Evolutionary conservation across 768 basidiomycete genomes (phyloP).

Genomic region (Leccinellum albellum): DNA sequence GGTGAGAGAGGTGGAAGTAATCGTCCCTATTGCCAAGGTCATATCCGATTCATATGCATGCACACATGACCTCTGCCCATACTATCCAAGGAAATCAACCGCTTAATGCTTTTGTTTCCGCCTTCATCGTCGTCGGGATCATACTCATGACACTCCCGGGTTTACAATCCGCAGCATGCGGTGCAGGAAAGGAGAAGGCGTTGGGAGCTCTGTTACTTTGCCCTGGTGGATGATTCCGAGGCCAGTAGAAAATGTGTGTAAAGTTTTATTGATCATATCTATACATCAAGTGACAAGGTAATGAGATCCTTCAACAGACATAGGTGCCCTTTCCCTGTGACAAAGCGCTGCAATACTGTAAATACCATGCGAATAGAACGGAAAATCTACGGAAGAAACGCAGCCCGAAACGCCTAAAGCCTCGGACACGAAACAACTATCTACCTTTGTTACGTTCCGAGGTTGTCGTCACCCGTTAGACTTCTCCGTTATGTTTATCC

Average conservation of each 20-base stretch:
- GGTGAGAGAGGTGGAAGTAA: not conserved
- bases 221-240: not conserved
- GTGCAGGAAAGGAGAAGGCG: not conserved
- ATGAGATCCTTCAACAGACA: not conserved
- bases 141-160: not conserved
- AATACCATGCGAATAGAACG: not conserved
- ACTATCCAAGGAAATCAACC: not conserved
- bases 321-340: not conserved
- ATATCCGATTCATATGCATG: too few relatives aligned
- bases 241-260: not conserved
- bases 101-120: not conserved
- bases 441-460: not conserved
- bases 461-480: not conserved
- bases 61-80: not conserved
- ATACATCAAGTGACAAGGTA: not conserved
- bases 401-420: not conserved
- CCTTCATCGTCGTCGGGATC: not conserved
- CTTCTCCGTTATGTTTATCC: not conserved
- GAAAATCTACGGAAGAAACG: not conserved
- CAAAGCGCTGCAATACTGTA: not conserved
- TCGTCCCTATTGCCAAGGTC: not conserved
- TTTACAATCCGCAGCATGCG: not conserved
- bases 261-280: not conserved
- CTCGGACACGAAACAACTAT: not conserved
- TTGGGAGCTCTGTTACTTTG: not conserved